phyloP scores from a whole-genome alignment of 2,329 filamentous ascomycete genomes.

The Dactylellina drechsleri region DNA sequence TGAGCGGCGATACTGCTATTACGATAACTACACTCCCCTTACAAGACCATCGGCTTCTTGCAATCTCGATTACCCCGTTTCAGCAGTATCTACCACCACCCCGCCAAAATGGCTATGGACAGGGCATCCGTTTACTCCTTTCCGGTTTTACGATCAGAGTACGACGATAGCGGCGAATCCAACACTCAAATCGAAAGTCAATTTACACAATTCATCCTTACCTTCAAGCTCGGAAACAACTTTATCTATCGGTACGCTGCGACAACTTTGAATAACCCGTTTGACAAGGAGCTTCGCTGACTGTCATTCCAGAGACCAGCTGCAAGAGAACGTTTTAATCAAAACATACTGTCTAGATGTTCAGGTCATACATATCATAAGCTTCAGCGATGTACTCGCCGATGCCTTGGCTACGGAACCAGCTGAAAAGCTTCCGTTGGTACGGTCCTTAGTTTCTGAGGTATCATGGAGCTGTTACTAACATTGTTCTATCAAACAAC shows the following conservation, averaged over 20 bases:
- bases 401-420: constrained; percentile 90
- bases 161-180: constrained; percentile 74
- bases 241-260: constrained; percentile 84
- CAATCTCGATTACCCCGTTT: too few relatives aligned
- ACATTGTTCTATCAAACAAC: neutral
- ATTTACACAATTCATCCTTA: constrained; percentile 89
- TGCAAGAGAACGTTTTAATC: constrained; percentile 91
- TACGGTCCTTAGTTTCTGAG: constrained; percentile 63
- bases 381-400: constrained; percentile 93
- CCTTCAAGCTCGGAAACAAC: constrained; percentile 91
- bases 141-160: constrained; percentile 77
- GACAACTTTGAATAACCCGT: neutral
- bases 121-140: constrained; percentile 82
- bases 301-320: constrained; percentile 76
- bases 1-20: neutral
- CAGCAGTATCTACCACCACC: constrained; percentile 2
- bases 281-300: constrained; percentile 41
- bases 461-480: neutral
- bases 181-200: constrained; percentile 78
- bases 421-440: constrained; percentile 88
- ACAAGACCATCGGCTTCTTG: too few relatives aligned
- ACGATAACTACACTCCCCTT: neutral
- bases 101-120: constrained; percentile 72
- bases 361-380: constrained; percentile 94
- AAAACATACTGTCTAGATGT: constrained; percentile 97